Evolutionary conservation across 768 basidiomycete genomes (phyloP).

Genomic region (Amanita thiersii): DNA sequence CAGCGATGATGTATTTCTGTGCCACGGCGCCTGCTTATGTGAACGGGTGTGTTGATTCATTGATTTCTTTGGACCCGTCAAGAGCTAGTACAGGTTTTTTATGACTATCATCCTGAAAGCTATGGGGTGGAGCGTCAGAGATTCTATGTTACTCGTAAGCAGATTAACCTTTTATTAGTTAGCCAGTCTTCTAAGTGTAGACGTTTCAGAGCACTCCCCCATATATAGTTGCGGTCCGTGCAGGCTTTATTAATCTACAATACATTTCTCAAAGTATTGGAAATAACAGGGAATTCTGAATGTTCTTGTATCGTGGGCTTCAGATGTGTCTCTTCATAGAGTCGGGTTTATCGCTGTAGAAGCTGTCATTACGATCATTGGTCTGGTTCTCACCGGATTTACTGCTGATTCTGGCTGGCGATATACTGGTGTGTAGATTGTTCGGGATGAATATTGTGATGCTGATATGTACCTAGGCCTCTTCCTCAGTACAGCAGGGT

Average conservation of each 20-base stretch:
- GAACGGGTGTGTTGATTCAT: conserved; percentile 27
- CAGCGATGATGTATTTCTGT: conserved; percentile 43
- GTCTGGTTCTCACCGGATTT: conserved; percentile 33
- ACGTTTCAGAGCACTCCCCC: conserved; percentile 37
- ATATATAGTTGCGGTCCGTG: conserved; percentile 37
- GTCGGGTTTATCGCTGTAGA: conserved; percentile 36
- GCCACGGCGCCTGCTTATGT: conserved; percentile 41
- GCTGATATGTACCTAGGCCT: conserved; percentile 24
- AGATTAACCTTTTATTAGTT: conserved; percentile 3
- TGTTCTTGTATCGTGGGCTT: conserved; percentile 36
- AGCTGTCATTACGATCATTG: conserved; percentile 30
- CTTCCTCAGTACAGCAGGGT: conserved; percentile 37
- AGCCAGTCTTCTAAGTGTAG: background rate
- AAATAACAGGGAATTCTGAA: conserved; percentile 25
- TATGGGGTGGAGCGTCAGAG: conserved; percentile 37
- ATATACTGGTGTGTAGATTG: conserved; percentile 27
- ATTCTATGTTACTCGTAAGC: conserved; percentile 34
- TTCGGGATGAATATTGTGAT: background rate
- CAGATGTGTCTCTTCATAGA: conserved; percentile 35
- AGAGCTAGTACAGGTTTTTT: conserved; percentile 26
- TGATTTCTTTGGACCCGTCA: conserved; percentile 4
- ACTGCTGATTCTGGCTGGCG: conserved; percentile 24
- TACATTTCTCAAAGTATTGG: conserved; percentile 8
- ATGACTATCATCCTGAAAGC: conserved; percentile 38
- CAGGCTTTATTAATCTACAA: conserved; percentile 2